Conservation (phyloP, 345 rosid genomes). For the Citrus reticulata region DNA sequence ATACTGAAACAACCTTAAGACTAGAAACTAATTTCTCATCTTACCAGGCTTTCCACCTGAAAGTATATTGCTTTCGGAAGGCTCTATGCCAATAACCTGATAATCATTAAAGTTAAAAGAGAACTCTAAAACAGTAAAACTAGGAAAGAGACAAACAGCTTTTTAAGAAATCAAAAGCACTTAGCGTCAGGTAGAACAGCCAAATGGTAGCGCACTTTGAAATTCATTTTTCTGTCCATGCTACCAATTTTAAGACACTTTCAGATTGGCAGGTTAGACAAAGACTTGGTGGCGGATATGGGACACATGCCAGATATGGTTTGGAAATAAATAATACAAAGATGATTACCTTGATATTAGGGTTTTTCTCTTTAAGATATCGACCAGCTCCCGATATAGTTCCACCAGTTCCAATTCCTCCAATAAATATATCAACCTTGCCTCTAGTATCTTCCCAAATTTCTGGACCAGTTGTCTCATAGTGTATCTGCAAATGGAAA, state of each 20-base stretch:
- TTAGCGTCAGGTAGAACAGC: neutral
- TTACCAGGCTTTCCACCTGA: constrained; percentile 88
- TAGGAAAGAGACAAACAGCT: constrained; percentile 4
- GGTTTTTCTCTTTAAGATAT: constrained; percentile 70
- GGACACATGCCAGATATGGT: neutral
- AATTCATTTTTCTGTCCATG: constrained; percentile 5
- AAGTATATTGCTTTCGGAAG: constrained; percentile 71
- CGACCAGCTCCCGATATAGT: constrained; percentile 75
- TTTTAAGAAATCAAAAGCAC: neutral
- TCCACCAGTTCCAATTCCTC: constrained; percentile 92
- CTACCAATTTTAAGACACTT: neutral
- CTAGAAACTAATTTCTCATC: constrained; percentile 1
- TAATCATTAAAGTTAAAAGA: constrained; percentile 10
- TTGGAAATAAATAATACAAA: neutral
- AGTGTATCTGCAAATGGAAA: constrained; percentile 59
- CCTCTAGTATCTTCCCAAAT: constrained; percentile 87
- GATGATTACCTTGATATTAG: constrained; percentile 58
- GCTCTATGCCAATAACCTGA: constrained; percentile 88
- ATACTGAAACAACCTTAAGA: neutral
- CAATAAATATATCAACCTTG: constrained; percentile 70
- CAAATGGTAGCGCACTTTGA: neutral
- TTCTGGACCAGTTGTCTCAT: constrained; percentile 87
- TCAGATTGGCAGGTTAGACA: neutral
- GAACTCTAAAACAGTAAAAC: neutral
- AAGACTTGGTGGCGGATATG: neutral